Percentiles rank a stretch among this genome's conserved stretches.
Conservation (phyloP, 2,329 filamentous ascomycete genomes). For the Scedosporium dehoogii region DNA sequence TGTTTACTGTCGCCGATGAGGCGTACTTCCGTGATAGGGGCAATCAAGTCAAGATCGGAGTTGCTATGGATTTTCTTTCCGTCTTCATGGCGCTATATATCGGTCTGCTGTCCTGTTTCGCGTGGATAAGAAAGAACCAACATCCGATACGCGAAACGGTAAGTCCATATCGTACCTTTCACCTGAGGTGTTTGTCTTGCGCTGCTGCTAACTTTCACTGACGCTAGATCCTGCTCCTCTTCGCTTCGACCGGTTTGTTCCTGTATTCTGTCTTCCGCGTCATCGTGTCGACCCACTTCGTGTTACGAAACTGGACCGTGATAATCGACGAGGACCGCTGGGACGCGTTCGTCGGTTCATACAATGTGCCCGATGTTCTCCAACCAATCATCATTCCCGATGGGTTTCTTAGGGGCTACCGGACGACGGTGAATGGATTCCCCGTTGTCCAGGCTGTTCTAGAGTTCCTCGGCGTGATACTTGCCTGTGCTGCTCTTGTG, state of each 20-base stretch:
- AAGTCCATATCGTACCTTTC: not conserved
- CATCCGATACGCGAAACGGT: not conserved
- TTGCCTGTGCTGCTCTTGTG: not conserved
- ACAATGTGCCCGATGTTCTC: not conserved
- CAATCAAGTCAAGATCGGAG: not conserved
- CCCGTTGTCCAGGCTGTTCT: conserved; percentile 1
- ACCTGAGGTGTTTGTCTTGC: not conserved
- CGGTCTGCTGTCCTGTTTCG: not conserved
- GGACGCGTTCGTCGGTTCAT: not conserved
- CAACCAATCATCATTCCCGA: not conserved
- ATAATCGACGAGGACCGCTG: not conserved
- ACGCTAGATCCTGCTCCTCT: not conserved
- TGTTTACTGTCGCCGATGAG: not conserved
- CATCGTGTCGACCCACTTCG: not conserved
- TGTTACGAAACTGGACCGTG: not conserved
- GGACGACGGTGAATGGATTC: not conserved
- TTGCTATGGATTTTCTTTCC: not conserved
- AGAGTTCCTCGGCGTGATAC: not conserved
- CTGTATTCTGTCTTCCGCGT: not conserved
- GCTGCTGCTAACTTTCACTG: not conserved
- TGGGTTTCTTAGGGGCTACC: not conserved
- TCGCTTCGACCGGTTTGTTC: not conserved
- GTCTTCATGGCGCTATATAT: not conserved
- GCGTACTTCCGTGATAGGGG: not conserved
- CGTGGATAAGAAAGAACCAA: not conserved